A percentile compares a stretch with the other conserved stretches of the same genome.
Conservation (phyloP, 805 yeast species). For the Saccharomycopsis selenospora region DNA sequence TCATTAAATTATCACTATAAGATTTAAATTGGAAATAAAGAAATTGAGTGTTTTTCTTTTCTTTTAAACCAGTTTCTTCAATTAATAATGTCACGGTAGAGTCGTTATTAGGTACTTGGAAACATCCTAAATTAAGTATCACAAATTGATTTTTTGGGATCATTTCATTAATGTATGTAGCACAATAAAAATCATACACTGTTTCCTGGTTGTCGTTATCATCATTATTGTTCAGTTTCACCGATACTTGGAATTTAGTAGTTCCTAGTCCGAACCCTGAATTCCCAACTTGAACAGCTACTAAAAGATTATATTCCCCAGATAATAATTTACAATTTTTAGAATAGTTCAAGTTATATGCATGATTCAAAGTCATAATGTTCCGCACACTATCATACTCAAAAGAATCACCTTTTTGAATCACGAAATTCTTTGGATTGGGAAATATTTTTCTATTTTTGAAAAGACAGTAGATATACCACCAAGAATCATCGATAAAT, state of each 20-base stretch:
- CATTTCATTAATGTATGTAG: conserved; percentile 49
- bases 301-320: conserved; percentile 23
- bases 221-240: too few relatives aligned
- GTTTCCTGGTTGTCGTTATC: conserved; percentile 22
- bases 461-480: conserved; percentile 41
- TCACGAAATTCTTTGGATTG: conserved; percentile 35
- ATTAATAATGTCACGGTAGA: conserved; percentile 36
- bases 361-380: conserved; percentile 8
- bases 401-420: conserved; percentile 20
- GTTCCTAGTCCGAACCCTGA: conserved; percentile 43
- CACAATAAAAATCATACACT: conserved; percentile 36
- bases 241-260: conserved; percentile 47
- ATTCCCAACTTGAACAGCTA: conserved; percentile 18
- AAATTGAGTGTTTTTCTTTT: conserved; percentile 46
- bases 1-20: not conserved
- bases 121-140: conserved; percentile 44
- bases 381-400: conserved; percentile 7
- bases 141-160: conserved; percentile 47
- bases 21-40: conserved; percentile 34
- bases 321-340: conserved; percentile 14
- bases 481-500: conserved; percentile 35
- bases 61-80: conserved; percentile 50
- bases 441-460: conserved; percentile 49
- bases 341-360: conserved; percentile 14
- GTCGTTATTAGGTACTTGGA: conserved; percentile 27